Conservation (phyloP, 495 filamentous ascomycete species). For the Trichoderma asperelloides region DNA sequence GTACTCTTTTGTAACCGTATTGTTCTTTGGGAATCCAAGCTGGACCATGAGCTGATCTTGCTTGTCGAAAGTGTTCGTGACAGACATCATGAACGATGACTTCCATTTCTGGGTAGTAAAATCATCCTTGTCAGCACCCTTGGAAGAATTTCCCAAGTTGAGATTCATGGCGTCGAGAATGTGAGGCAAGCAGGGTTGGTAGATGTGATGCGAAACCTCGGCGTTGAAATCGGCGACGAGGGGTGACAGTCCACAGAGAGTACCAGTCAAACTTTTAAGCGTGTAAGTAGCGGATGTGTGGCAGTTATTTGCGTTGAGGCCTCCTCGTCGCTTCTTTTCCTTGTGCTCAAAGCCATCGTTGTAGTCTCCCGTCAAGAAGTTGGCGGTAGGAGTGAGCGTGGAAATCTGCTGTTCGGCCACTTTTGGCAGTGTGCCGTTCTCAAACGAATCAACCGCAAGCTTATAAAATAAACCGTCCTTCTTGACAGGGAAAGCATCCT, state of each 20-base stretch:
- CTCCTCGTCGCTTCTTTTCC: conserved; percentile 25
- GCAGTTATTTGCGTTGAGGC: conserved; percentile 35
- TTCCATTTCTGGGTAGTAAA: conserved; percentile 24
- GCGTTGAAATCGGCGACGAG: conserved; percentile 39
- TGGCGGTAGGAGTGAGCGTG: conserved; percentile 30
- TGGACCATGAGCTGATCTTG: conserved; percentile 29
- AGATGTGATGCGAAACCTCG: conserved; percentile 38
- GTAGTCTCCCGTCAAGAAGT: conserved; percentile 34
- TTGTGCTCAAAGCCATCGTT: conserved; percentile 29
- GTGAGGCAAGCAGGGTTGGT: conserved; percentile 41
- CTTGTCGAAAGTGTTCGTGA: conserved; percentile 38
- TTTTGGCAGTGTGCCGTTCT: conserved; percentile 17
- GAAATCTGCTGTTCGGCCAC: conserved; percentile 26
- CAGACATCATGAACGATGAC: conserved; percentile 37
- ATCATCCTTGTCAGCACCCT: neutral
- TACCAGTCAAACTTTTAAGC: conserved; percentile 37
- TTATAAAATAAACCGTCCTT: conserved; percentile 32
- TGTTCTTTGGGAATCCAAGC: conserved; percentile 28
- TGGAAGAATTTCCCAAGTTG: conserved; percentile 17
- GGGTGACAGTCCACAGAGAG: conserved; percentile 37
- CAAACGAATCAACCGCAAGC: conserved; percentile 24
- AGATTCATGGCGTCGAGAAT: conserved; percentile 36
- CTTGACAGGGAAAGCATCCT: conserved; percentile 38
- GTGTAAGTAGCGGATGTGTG: conserved; percentile 36
- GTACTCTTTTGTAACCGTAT: conserved; percentile 28